A percentile compares a stretch with the other conserved stretches of the same genome.
Conservation (phyloP, 2,329 filamentous ascomycete species). For the Penicillium sp. region DNA sequence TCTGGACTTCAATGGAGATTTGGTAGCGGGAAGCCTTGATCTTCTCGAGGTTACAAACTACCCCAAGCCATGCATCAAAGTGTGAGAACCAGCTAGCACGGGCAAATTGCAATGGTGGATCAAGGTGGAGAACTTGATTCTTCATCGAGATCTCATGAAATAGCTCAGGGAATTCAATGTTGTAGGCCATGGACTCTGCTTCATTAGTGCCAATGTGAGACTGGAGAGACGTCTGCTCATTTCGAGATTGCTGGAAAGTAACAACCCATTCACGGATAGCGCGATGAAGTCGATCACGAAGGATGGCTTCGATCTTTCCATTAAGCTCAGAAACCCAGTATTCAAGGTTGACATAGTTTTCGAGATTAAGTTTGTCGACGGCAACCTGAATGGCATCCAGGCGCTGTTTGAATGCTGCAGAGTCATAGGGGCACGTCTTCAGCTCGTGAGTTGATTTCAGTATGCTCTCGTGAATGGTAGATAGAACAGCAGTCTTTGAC, state of each 20-base stretch:
- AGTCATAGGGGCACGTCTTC: slow-evolving; percentile 77
- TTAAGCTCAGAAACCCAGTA: slow-evolving; percentile 91
- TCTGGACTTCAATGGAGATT: slow-evolving; percentile 64
- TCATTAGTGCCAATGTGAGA: slow-evolving; percentile 24
- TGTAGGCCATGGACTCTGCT: slow-evolving; percentile 32
- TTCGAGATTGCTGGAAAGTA: slow-evolving; percentile 66
- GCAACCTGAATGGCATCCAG: slow-evolving; percentile 84
- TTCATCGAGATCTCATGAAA: slow-evolving; percentile 95
- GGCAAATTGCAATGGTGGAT: slow-evolving; percentile 87
- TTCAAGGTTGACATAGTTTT: slow-evolving; percentile 89
- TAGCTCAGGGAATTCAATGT: slow-evolving; percentile 51
- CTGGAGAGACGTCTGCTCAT: slow-evolving; percentile 28
- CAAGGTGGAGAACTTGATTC: slow-evolving; percentile 95
- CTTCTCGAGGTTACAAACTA: slow-evolving; percentile 87
- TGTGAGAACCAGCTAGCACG: slow-evolving; percentile 91
- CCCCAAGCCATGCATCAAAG: slow-evolving; percentile 87
- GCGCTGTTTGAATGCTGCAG: slow-evolving; percentile 72
- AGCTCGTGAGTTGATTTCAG: slow-evolving; percentile 82
- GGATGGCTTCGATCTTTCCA: slow-evolving; percentile 72
- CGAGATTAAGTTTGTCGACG: slow-evolving; percentile 93
- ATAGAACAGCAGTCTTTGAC: slow-evolving; percentile 75
- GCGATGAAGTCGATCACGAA: slow-evolving; percentile 76
- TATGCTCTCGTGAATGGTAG: slow-evolving; percentile 72
- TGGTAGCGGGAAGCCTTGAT: slow-evolving; percentile 95
- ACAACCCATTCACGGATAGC: slow-evolving; percentile 85